Evolutionary conservation across 2,329 filamentous ascomycete genomes (phyloP), one percentile per base, ranked within the genome.

Genomic region (Clonostachys rhizophaga): DNA sequence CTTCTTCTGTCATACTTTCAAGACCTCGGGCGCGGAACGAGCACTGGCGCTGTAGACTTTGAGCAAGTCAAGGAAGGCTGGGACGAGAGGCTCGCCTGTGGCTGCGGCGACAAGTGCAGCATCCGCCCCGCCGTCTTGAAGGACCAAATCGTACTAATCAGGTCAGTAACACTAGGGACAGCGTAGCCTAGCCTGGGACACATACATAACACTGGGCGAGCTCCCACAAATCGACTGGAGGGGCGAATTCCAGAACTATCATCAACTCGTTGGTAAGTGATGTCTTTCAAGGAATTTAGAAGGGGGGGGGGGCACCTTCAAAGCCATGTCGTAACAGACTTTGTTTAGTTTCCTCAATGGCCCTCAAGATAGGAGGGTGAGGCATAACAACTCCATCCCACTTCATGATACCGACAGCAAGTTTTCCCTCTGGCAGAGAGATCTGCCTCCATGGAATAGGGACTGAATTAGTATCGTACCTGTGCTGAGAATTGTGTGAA

Each of bases 401-500:
- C 16, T 41, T 39, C 44, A 58, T 54, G 20, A 56, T 43, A 12
- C 54, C 56, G 35, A 58, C 40, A 0, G 50, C 54, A 12, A 56
- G 34, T 12, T 52, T 42, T 3, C n/a, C 35, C 18, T 44, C 4
- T 51, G 1, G 51, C 39, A 10, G 46, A 12, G 52, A 11, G 35
- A 55, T 42, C 16, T 16, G 16, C 16, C 16, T 16, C 16, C 16
- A 16, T 16, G 16, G 16, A 16, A 16, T 44, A 5, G 69, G 67
- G 2, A 66, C 55, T 7, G 70, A 49, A 0, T 62, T 62, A 0
- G 67, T 68, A 16, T 74, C 70, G 4, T 58, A 50, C 6, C 67
- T 60, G 69, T 70, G 73, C 1, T 68, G 68, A 46, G 69, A 56
- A 16, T 16, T 16, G 35, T 66, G 61, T 5, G 65, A 61, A 34